Conservation (phyloP, 129 eudicot species). For the Artemisia annua region DNA sequence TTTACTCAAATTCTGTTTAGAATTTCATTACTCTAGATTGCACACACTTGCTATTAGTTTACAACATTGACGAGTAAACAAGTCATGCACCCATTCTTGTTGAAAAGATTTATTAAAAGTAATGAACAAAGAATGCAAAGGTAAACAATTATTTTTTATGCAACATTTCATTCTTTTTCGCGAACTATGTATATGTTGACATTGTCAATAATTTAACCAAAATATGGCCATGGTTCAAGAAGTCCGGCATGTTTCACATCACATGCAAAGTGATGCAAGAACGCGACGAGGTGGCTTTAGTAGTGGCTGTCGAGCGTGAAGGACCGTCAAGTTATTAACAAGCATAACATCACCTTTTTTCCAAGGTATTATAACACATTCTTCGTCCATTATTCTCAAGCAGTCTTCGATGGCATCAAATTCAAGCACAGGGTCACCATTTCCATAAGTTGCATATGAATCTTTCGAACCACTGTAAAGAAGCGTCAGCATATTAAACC, state of each 20-base stretch:
- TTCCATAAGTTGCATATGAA: background rate
- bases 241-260: background rate
- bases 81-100: too few species aligned
- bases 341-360: slow-evolving; percentile 15
- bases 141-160: too few species aligned
- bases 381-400: slow-evolving; percentile 25
- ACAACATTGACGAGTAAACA: too few species aligned
- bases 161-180: too few species aligned
- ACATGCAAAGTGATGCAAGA: slow-evolving; percentile 23
- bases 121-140: too few species aligned
- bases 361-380: slow-evolving; percentile 26
- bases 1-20: too few species aligned
- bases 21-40: too few species aligned
- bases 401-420: slow-evolving; percentile 14
- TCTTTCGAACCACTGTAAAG: slow-evolving; percentile 13
- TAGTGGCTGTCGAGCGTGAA: slow-evolving; percentile 12
- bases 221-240: too few species aligned
- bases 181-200: too few species aligned
- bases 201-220: too few species aligned
- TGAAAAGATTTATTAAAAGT: too few species aligned
- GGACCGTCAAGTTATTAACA: slow-evolving; percentile 7
- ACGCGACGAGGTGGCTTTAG: slow-evolving; percentile 24
- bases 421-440: slow-evolving; percentile 12
- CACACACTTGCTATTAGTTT: too few species aligned
- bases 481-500: slow-evolving; percentile 65